These are phyloP conservation scores for Metarhizium rileyi DNA, from an alignment of 2,329 filamentous ascomycete genomes.

Conservation along the genomic window DNA sequence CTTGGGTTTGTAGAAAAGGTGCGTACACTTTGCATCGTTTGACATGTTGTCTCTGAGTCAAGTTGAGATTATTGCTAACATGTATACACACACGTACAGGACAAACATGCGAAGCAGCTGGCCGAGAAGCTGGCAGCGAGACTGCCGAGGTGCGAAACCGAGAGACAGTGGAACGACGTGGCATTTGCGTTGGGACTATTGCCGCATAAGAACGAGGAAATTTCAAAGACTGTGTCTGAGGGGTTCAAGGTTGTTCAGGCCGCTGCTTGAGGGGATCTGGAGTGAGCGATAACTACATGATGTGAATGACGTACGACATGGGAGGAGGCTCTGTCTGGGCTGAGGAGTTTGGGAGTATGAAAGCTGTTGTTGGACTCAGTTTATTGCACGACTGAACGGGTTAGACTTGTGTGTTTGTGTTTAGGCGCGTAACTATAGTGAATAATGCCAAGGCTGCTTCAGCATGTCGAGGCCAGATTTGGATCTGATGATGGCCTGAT, in stretches of 20 bases:
- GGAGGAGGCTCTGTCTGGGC: not conserved
- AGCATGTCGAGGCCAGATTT: no score
- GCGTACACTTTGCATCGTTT: constrained; percentile 22
- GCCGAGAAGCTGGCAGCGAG: constrained; percentile 86
- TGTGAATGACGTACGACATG: not conserved
- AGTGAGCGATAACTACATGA: not conserved
- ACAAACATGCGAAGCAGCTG: constrained; percentile 93
- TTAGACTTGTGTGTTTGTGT: not conserved
- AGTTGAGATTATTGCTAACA: constrained; percentile 1
- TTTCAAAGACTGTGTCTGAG: constrained; percentile 63
- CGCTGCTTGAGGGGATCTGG: constrained; percentile 35
- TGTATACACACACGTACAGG: constrained; percentile 44
- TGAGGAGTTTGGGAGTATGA: not conserved
- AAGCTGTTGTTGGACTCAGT: no score
- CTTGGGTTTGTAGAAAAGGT: constrained; percentile 97
- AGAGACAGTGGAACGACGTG: constrained; percentile 96
- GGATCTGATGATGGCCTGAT: no score
- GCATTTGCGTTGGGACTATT: constrained; percentile 82
- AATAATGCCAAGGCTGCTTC: no score
- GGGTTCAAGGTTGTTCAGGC: constrained; percentile 66
- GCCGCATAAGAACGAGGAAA: constrained; percentile 89
- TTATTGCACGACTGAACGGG: not conserved
- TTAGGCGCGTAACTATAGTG: no score
- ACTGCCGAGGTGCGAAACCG: constrained; percentile 75
- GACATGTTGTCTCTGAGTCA: constrained; percentile 11